Base-by-base conservation (phyloP, 2,329 filamentous ascomycete species). In the Sporothrix globosa region DNA sequence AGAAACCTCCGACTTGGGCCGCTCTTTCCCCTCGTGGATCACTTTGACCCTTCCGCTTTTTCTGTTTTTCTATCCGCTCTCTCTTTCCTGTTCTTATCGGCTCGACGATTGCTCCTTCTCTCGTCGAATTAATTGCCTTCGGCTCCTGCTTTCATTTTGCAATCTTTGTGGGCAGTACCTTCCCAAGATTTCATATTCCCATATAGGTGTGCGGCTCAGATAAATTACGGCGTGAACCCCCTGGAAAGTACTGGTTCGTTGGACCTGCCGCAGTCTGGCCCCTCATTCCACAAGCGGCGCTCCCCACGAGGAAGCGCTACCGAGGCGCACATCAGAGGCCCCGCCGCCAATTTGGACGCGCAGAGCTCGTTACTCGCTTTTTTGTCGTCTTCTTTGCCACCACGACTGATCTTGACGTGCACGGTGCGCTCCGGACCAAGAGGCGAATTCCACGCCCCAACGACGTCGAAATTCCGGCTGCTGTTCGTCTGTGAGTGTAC, bases 281-380 rank as follows among this genome's bases (percentile, higher is more conserved):
- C 53, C 30, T 54, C 21, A n/a, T 56, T 27, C 14, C 53, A 56
- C 27, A 6, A 27, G 24, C 21, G 13, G n/a, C 30, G 6, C 10
- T 34, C 4, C 54, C 14, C 27, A 58, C 54, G 48, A 50, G 7
- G 9, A 10, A 1, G 9, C 19, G 5, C 6, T 19, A 4, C 48
- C 19, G 48, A 50, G 48, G 48, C 48, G 48, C 48, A 50, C 48
- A 27, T 21, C 30, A 30, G 4, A 30, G 13, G 13, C 19, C 11
- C 52, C 52, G 34, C 39, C 19, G 34, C 56, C 34, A 60, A 44
- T 61, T 46, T 46, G 21, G 58, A 61, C 58, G 58, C 58, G 58
- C 21, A 21, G 27, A 27, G 56, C 19, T 60, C 52, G 17, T 39
- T 17, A n/a, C 54, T 21, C 30, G 30, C 2, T 27, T 27, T 46